Evolutionary conservation across 2,329 filamentous ascomycete species (phyloP), one percentile per base, ranked within the genome.

Genomic region (Aureobasidium sp.): DNA sequence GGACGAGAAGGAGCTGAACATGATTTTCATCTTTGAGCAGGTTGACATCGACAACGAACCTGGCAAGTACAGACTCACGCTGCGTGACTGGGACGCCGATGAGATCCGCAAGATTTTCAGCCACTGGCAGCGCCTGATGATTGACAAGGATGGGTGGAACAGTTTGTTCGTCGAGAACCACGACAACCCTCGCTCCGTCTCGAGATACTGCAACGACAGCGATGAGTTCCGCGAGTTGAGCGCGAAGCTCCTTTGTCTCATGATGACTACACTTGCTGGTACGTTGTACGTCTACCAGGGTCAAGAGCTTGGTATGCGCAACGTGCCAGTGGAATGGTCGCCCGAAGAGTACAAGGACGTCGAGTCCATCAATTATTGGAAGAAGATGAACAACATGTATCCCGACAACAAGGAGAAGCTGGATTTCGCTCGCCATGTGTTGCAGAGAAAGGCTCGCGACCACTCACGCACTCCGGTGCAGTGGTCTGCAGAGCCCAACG

Each of bases 391-490:
- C 62, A 69, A 71, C 25, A 73, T 75, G 66, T 66, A 73, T 61
- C 64, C 68, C 13, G 64, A 70, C 46, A 68, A 75, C 59, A 60
- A 67, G 15, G 60, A 66, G 8, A 72, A 73, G 21, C 70, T 82
- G 1, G 74, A 73, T 13, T 74, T 78, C 38, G 80, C 78, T 0
- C 77, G 79, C 65, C 70, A 74, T 9, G 75, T 81, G 40, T 74
- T 88, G 55, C 80, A 84, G 64, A 76, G 79, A 61, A 79, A 87
- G 31, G 84, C 54, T 19, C 54, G 54, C 10, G 86, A 89, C 68
- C 83, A 89, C 67, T 79, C 84, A 9, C 78, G 86, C n/a, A 79
- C 83, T 3, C 86, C 86, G 0, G 83, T 90, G 74, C 84, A 86
- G 64, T 89, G 86, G 86, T 78, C 78, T 60, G 75, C 70, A 0